Evolutionary conservation across 1,284 basidiomycete species (phyloP), one percentile per base, ranked within the genome.

Genomic region (Grifola frondosa): DNA sequence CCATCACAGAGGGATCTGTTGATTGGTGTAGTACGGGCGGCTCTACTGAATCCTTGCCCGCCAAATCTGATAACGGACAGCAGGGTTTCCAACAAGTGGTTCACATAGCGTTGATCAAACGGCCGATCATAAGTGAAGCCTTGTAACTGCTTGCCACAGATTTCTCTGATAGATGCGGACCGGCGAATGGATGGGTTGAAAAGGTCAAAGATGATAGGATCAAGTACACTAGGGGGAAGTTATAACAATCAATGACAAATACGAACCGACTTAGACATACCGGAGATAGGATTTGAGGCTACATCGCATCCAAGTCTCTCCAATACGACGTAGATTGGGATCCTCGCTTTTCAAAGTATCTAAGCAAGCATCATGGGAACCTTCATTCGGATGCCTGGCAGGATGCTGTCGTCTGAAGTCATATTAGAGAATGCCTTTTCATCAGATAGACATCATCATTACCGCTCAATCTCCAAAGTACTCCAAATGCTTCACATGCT

Each of bases 221-320:
- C 93, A 28, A 97, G 71, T 22, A 95, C 73, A n/a, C 90, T 89
- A 58, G 44, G 28, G 30, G 22, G 50, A 47, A 31, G 38, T 41
- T 37, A 20, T 42, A 37, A 32, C 3, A 21, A 29, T 9, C 40
- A 31, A 25, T 30, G 24, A 20, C 44, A 19, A 32, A 31, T 23
- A 39, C 34, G n/a, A 25, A 23, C n/a, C n/a, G n/a, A n/a, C n/a
- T n/a, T n/a, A n/a, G 30, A 45, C 73, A 39, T 63, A 93, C 91
- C 92, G 79, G 45, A 91, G 71, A 63, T 94, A 95, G 1, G 91
- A 94, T 59, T 85, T 87, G n/a, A 96, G 72, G 59, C 85, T 93
- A 58, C 89, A 92, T 22, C 93, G 79, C 87, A 97, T 92, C 94
- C 94, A 97, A 0, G 92, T 93, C 63, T 97, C 94, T 6, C 88